These are phyloP conservation scores for Cryphonectria carpinicola DNA, from an alignment of 2,329 filamentous ascomycete species.

Conservation along the genomic window DNA sequence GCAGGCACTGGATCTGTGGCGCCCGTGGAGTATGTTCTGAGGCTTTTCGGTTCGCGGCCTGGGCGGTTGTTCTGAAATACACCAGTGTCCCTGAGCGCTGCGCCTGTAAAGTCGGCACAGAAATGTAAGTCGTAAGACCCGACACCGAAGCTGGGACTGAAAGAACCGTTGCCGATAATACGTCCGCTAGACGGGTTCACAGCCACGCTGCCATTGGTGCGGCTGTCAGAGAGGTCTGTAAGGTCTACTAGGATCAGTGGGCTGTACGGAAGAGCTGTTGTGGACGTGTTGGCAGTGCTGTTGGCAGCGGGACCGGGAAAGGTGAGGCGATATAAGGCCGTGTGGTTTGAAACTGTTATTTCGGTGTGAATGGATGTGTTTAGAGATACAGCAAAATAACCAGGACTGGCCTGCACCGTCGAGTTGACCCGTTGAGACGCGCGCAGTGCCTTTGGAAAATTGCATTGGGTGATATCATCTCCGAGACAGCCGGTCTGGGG, in stretches of 20 bases:
- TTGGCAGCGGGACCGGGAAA: slow-evolving; percentile 39
- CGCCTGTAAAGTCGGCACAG: slow-evolving; percentile 53
- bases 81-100: slow-evolving; percentile 51
- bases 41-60: slow-evolving; percentile 41
- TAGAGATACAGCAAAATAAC: slow-evolving; percentile 56
- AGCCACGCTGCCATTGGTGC: slow-evolving; percentile 53
- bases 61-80: slow-evolving; percentile 56
- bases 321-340: slow-evolving; percentile 56
- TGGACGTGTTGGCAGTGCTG: slow-evolving; percentile 30
- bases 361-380: slow-evolving; percentile 52
- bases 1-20: slow-evolving; percentile 28
- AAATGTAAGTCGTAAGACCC: slow-evolving; percentile 54
- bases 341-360: slow-evolving; percentile 56
- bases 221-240: slow-evolving; percentile 52
- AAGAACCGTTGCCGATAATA: slow-evolving; percentile 54
- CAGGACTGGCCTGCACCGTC: slow-evolving; percentile 51
- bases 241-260: slow-evolving; percentile 56
- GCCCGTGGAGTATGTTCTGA: slow-evolving; percentile 31
- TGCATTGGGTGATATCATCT: slow-evolving; percentile 44
- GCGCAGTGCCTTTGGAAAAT: slow-evolving; percentile 50
- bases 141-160: slow-evolving; percentile 55
- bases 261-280: slow-evolving; percentile 42
- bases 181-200: slow-evolving; percentile 51
- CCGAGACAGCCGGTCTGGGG: slow-evolving; percentile 40
- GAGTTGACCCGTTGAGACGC: slow-evolving; percentile 47